Conservation (phyloP, 208 protist genomes). For the Leishmania tropica region DNA sequence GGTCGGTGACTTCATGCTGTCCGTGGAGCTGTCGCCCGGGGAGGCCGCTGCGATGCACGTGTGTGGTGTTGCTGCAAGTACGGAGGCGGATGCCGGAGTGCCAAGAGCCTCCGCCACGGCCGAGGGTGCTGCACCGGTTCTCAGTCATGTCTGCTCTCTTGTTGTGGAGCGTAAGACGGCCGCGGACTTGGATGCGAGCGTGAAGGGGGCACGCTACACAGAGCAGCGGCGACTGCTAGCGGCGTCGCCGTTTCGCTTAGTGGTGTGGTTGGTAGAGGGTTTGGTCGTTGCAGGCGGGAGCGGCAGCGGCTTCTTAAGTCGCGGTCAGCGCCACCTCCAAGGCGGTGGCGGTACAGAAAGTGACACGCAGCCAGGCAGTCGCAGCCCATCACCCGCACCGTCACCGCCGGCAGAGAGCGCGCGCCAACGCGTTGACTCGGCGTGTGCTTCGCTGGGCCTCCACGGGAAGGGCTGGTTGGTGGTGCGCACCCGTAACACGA, state of each 20-base stretch:
- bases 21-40: constrained; percentile 20
- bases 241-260: constrained; percentile 44
- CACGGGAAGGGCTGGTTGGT: constrained; percentile 32
- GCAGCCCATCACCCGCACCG: constrained; percentile 9
- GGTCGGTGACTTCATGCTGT: constrained; percentile 75
- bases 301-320: neutral
- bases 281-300: constrained; percentile 12
- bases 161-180: constrained; percentile 86
- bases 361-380: neutral
- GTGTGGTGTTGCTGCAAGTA: neutral
- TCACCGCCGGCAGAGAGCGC: constrained; percentile 17
- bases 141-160: constrained; percentile 43
- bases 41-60: constrained; percentile 5
- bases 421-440: constrained; percentile 39
- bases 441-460: constrained; percentile 46
- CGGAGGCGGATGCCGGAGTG: neutral
- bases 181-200: constrained; percentile 70
- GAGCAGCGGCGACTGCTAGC: constrained; percentile 75
- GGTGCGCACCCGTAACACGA: constrained; percentile 52
- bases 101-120: neutral
- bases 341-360: neutral
- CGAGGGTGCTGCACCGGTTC: constrained; percentile 1
- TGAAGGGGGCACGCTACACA: constrained; percentile 62
- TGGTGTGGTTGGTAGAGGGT: constrained; percentile 84
- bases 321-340: neutral